Evolutionary conservation across 257 asterid genomes (phyloP), one percentile per base, ranked within the genome.

Genomic region (Primulina eburnea): DNA sequence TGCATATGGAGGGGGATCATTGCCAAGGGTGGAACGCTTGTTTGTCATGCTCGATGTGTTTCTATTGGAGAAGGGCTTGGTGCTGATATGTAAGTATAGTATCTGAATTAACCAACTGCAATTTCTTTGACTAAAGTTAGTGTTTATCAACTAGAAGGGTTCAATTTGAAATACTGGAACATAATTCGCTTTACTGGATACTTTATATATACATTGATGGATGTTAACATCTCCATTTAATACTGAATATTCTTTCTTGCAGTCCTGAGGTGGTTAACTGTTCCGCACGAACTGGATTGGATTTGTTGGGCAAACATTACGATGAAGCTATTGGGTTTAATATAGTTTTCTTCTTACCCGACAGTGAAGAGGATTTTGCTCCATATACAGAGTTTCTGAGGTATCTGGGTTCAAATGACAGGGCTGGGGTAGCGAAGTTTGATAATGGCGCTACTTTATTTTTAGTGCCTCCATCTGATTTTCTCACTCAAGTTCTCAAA

Each of bases 351-450:
- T 93, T 93, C 81, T 76, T 89, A 76, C 99, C 99, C 0, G 96
- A 93, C 62, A 89, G 96, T 20, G 99, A 93, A 86, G 90, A 80
- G 8, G 99, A 93, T 84, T 93, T 91, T 76, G 92, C 85, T 32
- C 89, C 99, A 17, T 93, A 93, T 72, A 93, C 99, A 0, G 97
- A 93, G 82, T 93, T 93, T 68, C 74, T 93, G 73, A 81, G 90
- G 67, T 93, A 87, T 77, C 85, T 93, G 67, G 96, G 96, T 37
- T 80, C 95, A 34, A 89, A 82, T 71, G 87, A 86, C 74, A 88
- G 99, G 80, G 99, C 99, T 24, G 99, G 99, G 61, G 99, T 93
- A 9, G 99, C 96, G 6, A 93, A 89, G 84, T 93, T 91, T 73
- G 89, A 83, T 61, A 95, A 93, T 77, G 96, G 99, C 52, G 87